These are phyloP conservation scores for Yamagishiella unicocca DNA, from an alignment of 139 green algal species.

Conservation along the genomic window DNA sequence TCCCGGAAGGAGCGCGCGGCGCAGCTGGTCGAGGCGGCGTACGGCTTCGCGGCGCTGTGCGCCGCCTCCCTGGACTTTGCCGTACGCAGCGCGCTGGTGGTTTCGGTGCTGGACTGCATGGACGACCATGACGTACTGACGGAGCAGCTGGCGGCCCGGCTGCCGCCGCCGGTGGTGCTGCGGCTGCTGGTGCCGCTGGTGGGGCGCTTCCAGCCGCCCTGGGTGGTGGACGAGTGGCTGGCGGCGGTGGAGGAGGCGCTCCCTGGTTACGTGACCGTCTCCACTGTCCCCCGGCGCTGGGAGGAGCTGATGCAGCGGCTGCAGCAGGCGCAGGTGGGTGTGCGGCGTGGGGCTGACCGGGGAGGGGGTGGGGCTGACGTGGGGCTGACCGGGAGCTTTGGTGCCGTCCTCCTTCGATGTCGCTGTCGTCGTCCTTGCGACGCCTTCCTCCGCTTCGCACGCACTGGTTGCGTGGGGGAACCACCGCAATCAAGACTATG, in stretches of 20 bases:
- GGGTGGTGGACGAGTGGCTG: conserved; percentile 37
- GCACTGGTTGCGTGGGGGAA: no score
- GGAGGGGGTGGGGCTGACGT: no score
- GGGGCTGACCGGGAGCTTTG: no score
- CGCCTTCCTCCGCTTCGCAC: no score
- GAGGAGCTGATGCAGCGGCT: background rate
- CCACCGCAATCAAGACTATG: no score
- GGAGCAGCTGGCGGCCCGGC: background rate
- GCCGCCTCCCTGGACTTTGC: background rate
- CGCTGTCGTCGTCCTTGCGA: no score
- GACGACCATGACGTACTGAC: conserved; percentile 28
- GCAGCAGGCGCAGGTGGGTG: conserved; percentile 4
- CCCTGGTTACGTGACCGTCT: background rate
- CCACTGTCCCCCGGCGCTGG: background rate
- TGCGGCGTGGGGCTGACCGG: background rate
- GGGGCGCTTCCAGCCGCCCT: conserved; percentile 10
- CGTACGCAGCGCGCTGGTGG: background rate
- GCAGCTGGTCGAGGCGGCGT: conserved; percentile 1
- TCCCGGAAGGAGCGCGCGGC: background rate
- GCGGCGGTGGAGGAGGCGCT: conserved; percentile 15
- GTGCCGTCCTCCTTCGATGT: no score
- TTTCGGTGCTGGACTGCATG: conserved; percentile 43
- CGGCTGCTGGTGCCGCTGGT: conserved; percentile 31
- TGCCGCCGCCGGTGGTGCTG: conserved; percentile 17
- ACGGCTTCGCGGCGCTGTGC: background rate